phyloP scores from a whole-genome alignment of 305 asterid species.

The Striga hermonthica region DNA sequence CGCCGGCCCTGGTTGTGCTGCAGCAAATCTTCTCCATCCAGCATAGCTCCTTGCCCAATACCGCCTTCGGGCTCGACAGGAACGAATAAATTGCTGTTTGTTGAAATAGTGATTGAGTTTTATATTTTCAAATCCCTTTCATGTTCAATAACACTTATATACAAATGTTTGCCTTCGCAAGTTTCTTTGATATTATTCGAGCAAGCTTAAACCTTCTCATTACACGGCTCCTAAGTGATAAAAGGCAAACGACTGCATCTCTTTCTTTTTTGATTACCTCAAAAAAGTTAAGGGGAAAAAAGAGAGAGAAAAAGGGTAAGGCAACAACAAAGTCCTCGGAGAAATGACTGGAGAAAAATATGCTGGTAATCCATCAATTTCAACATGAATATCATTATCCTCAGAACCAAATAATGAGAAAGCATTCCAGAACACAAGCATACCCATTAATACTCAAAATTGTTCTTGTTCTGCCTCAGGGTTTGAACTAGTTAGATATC shows the following conservation, averaged over 20 bases:
- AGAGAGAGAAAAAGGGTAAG: background rate
- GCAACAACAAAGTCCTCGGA: background rate
- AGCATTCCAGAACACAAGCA: background rate
- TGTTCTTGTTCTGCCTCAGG: background rate
- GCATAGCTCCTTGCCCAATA: conserved; percentile 99
- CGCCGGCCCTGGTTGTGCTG: conserved; percentile 84
- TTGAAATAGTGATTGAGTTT: conserved; percentile 24
- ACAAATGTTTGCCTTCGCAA: background rate
- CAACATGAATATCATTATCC: conserved; percentile 23
- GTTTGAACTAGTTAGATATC: conserved; percentile 1
- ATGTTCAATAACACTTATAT: conserved; percentile 2
- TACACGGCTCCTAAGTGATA: too few relatives aligned
- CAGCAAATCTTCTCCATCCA: conserved; percentile 90
- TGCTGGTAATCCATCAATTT: background rate
- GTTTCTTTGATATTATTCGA: too few relatives aligned
- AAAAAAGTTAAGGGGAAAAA: background rate
- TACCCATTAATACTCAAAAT: background rate
- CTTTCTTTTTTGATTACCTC: too few relatives aligned
- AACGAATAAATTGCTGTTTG: conserved; percentile 71
- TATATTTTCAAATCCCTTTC: background rate
- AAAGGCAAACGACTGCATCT: too few relatives aligned
- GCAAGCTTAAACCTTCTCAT: too few relatives aligned
- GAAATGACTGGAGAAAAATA: background rate
- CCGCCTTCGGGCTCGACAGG: conserved; percentile 68
- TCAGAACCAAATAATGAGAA: conserved; percentile 1